These are phyloP conservation scores for Trypanosoma avium DNA, from an alignment of 208 protist genomes.

Conservation along the genomic window DNA sequence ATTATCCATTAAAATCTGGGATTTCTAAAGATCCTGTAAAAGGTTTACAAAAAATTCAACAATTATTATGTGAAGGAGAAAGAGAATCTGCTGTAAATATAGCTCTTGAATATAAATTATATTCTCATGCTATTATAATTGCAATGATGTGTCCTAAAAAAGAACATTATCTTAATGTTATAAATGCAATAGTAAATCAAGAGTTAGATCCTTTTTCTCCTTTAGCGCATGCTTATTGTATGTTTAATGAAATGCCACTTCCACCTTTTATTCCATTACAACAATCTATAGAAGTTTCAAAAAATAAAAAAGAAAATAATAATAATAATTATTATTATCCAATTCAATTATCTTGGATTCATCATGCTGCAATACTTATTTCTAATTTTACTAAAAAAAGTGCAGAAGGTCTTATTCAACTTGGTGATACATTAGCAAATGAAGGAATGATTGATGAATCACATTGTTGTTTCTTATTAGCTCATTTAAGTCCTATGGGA, in stretches of 20 bases:
- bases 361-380: slow-evolving; percentile 56
- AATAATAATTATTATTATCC: not conserved
- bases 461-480: slow-evolving; percentile 73
- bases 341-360: slow-evolving; percentile 35
- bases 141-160: slow-evolving; percentile 86
- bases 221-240: slow-evolving; percentile 77
- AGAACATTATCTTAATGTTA: slow-evolving; percentile 60
- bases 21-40: not conserved
- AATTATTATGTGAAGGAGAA: slow-evolving; percentile 55
- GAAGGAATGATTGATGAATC: slow-evolving; percentile 50
- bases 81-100: slow-evolving; percentile 62
- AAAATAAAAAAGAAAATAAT: not conserved
- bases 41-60: slow-evolving; percentile 51
- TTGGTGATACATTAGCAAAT: slow-evolving; percentile 45
- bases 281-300: not conserved
- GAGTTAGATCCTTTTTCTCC: slow-evolving; percentile 57
- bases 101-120: slow-evolving; percentile 52
- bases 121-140: slow-evolving; percentile 80
- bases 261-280: slow-evolving; percentile 42
- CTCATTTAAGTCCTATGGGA: slow-evolving; percentile 42
- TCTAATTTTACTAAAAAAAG: slow-evolving; percentile 69
- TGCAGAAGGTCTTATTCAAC: slow-evolving; percentile 45
- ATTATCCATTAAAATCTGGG: slow-evolving; percentile 8
- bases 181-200: slow-evolving; percentile 56
- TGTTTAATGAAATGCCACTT: slow-evolving; percentile 77